Conservation (phyloP, 306 rosid genomes). For the Inga leiocalycina region DNA sequence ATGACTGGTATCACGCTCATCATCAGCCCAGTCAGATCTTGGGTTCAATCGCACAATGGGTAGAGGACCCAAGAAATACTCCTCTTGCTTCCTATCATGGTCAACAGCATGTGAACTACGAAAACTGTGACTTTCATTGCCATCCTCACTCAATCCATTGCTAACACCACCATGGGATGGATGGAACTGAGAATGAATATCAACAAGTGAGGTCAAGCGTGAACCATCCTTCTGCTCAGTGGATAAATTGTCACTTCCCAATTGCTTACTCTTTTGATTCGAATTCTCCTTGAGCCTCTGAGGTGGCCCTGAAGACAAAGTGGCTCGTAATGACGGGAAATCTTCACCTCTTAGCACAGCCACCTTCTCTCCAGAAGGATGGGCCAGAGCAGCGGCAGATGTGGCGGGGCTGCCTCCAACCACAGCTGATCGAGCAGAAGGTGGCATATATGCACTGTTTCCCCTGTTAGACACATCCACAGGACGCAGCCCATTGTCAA, state of each 20-base stretch:
- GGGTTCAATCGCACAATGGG: slow-evolving; percentile 76
- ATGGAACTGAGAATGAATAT: slow-evolving; percentile 47
- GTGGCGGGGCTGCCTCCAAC: slow-evolving; percentile 38
- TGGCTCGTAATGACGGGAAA: slow-evolving; percentile 87
- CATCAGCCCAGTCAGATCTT: slow-evolving; percentile 97
- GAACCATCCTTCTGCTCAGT: slow-evolving; percentile 51
- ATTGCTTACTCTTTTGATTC: slow-evolving; percentile 57
- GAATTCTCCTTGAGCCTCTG: slow-evolving; percentile 68
- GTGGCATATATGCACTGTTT: slow-evolving; percentile 59
- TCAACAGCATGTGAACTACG: slow-evolving; percentile 43
- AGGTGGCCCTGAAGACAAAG: slow-evolving; percentile 59
- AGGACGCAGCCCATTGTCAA: slow-evolving; percentile 43
- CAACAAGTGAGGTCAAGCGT: slow-evolving; percentile 39
- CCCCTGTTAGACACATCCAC: slow-evolving; percentile 45
- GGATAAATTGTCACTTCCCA: slow-evolving; percentile 37
- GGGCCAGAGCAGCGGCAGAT: slow-evolving; percentile 37
- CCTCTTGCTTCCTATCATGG: slow-evolving; percentile 59
- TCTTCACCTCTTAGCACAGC: slow-evolving; percentile 89
- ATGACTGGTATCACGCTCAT: slow-evolving; percentile 93
- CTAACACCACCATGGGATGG: slow-evolving; percentile 31
- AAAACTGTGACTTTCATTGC: slow-evolving; percentile 35
- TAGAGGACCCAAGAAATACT: slow-evolving; percentile 72
- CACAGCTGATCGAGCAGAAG: slow-evolving; percentile 58
- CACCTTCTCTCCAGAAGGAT: slow-evolving; percentile 41
- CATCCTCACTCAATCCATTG: slow-evolving; percentile 41